Conservation (phyloP, 768 basidiomycete genomes). For the Imleria badia region DNA sequence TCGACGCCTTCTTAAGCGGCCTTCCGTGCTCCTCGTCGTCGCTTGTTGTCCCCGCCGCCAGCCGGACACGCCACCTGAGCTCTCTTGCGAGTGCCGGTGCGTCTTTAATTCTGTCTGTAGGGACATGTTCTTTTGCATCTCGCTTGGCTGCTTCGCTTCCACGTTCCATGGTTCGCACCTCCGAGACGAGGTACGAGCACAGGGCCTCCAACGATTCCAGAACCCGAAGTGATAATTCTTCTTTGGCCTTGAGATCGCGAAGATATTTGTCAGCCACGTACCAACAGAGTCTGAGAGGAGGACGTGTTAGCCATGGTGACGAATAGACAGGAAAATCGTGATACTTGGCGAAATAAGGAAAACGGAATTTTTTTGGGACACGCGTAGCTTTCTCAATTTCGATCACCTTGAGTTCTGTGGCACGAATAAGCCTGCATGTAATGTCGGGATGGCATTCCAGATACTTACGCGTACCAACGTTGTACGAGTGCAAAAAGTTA, state of each 20-base stretch:
- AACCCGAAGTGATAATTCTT: conserved; percentile 56
- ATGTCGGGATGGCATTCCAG: background rate
- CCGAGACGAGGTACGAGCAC: conserved; percentile 76
- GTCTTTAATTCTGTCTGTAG: conserved; percentile 79
- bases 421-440: conserved; percentile 9
- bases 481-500: conserved; percentile 94
- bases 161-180: conserved; percentile 70
- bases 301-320: conserved; percentile 1
- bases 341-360: conserved; percentile 78
- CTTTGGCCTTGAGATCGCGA: conserved; percentile 62
- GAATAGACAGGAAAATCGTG: conserved; percentile 22
- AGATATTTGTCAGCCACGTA: conserved; percentile 84
- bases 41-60: conserved; percentile 59
- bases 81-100: conserved; percentile 79
- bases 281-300: conserved; percentile 71
- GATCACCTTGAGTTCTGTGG: conserved; percentile 78
- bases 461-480: conserved; percentile 77
- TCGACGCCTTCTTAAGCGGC: conserved; percentile 25
- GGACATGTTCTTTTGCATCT: conserved; percentile 79
- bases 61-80: conserved; percentile 76
- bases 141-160: conserved; percentile 70
- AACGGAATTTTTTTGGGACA: conserved; percentile 90
- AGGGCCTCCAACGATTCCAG: conserved; percentile 70
- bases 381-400: conserved; percentile 92
- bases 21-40: conserved; percentile 58